Base-by-base conservation (phyloP, 2,329 filamentous ascomycete genomes). In the Ophiosphaerella herpotricha region DNA sequence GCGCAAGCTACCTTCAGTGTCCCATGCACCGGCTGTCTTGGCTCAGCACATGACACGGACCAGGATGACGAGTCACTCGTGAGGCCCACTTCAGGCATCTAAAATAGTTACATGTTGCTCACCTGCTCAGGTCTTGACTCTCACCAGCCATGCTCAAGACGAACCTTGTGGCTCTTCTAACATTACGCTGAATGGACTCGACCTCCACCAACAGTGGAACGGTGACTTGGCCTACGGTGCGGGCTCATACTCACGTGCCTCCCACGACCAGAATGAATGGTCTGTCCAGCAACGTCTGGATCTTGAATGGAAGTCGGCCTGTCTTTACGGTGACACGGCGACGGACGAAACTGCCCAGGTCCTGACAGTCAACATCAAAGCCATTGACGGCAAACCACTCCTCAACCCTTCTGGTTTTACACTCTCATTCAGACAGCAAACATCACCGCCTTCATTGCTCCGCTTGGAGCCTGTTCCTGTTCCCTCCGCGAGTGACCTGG, bases 1-100 rank as follows among this genome's bases (percentile, higher is more conserved):
- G 68, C 68, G 44, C 65, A 74, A 67, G 74, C 75, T 50, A 75
- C 70, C 42, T 77, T 78, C 68, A 67, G 63, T 43, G 63, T 78
- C 34, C 71, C 75, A 32, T 75, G 74, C 65, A 57, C 52, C 47
- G 67, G 70, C 50, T 77, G 73, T 74, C 74, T 74, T 74, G 68
- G 73, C 73, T 52, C 50, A 57, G 52, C 32, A 39, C 38, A 58
- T 55, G 64, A 70, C 66, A 68, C 66, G 61, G 60, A 60, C 64
- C 63, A 63, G 54, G 67, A 69, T 74, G 73, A 75, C 72, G 73
- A 74, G 58, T 67, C 72, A 44, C 63, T 74, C 46, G 70, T 74
- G 68, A 67, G 72, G 68, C 63, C 63, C 60, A 61, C 66, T 64
- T 63, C 65, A 70, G 67, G 65, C 66, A 67, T 52, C 69, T 60